Evolutionary conservation across 2,329 filamentous ascomycete genomes (phyloP), one percentile per base, ranked within the genome.

Genomic region (Pseudogymnoascus destructans): DNA sequence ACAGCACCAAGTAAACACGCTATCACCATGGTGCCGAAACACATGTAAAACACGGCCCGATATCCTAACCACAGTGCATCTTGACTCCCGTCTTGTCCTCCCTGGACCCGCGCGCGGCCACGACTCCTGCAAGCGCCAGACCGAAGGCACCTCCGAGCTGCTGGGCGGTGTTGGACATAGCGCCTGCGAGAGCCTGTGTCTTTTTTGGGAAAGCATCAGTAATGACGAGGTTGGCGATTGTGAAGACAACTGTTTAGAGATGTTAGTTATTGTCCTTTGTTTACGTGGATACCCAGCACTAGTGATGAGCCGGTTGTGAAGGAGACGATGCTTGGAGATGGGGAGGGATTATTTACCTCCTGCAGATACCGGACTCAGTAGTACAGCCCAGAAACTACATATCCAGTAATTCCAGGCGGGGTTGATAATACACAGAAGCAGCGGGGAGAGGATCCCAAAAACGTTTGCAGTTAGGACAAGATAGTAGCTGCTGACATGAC

Each of bases 341-440:
- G 40, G 7, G 15, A 10, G 13, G 8, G 1, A n/a, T 23, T 25
- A 10, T 5, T 15, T 49, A 49, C 40, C 40, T 11, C 40, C 40
- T 27, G 40, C 40, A 33, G 27, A 9, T 23, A 55, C 27, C 3
- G 52, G 52, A 4, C 52, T 55, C 11, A 55, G 9, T 35, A 35
- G 13, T 4, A 57, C 23, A 1, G 69, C 71, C 15, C 73, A 62
- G 58, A 77, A 77, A 6, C 70, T 72, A 57, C 68, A 70, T 30
- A 66, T 66, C 77, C 78, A 81, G 64, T 80, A 82, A 1, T 72
- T 66, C 73, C 74, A 77, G 0, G 63, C 55, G 0, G 77, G 74
- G 3, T 75, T 64, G 15, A 76, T 71, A 2, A 80, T 46, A 0
- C 78, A 79, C 78, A 81, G 80, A 2, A 81, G 68, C 3, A 81